Base-by-base conservation (phyloP, 140 eudicot species). In the Senecio squalidus region DNA sequence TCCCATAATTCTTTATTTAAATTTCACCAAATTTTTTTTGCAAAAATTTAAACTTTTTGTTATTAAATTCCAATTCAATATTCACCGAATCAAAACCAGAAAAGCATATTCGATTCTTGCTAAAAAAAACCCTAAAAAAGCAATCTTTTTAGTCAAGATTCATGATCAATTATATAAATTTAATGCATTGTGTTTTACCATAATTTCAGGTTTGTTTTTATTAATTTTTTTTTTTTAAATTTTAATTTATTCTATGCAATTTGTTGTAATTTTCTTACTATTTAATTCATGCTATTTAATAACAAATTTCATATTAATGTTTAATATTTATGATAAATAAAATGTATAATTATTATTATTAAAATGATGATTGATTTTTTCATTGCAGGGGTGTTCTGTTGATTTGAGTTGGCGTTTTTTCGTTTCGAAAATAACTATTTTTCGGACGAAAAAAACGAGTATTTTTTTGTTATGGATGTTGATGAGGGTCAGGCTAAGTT, bases 401-500 rank as follows among this genome's bases (percentile, higher is more conserved):
- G 75, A 55, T n/a, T 48, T 64, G 44, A n/a, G n/a, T n/a, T n/a
- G n/a, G 29, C 4, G n/a, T 21, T 56, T 21, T 14, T 20, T 33
- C 58, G 20, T 24, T 48, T 21, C 21, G 44, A 20, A 27, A 29
- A 25, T 60, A 23, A 43, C 64, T 29, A 49, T 44, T 17, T 68
- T 50, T 60, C 16, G 17, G 54, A 65, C n/a, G n/a, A n/a, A n/a
- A n/a, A n/a, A n/a, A n/a, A n/a, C n/a, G n/a, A n/a, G n/a, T n/a
- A 1, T 26, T 69, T 38, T 53, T 33, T 70, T 76, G 49, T 67
- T 41, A 62, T 70, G 77, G 82, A 77, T 64, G 68, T 72, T 43
- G 82, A 83, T 50, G 84, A 78, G 15, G 78, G 76, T 10, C 71
- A 67, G 17, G 72, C 82, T n/a, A 69, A 65, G 56, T 29, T 67